phyloP scores from a whole-genome alignment of 192 early-diverging fungal species.

The Mortierella claussenii region DNA sequence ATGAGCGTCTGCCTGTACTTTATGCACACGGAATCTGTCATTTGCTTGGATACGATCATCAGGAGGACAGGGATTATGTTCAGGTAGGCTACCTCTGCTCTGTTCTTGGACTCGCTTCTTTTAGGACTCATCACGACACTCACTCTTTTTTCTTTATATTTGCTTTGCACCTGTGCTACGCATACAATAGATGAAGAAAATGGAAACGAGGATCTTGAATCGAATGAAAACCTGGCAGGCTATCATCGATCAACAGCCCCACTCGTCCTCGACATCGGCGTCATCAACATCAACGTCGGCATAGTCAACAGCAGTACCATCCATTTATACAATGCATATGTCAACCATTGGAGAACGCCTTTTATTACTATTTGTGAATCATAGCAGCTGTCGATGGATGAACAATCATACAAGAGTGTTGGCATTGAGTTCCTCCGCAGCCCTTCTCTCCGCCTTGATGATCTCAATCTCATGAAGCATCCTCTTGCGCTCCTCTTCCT shows the following conservation, averaged over 20 bases:
- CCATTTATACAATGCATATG: too few relatives aligned
- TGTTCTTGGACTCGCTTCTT: not conserved
- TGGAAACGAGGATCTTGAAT: not conserved
- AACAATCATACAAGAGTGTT: too few relatives aligned
- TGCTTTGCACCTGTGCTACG: not conserved
- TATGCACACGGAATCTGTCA: constrained; percentile 75
- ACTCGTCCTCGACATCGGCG: not conserved
- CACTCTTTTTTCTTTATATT: not conserved
- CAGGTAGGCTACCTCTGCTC: constrained; percentile 14
- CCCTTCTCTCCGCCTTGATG: constrained; percentile 36
- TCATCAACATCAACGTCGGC: too few relatives aligned
- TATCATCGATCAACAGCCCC: not conserved
- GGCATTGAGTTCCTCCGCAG: constrained; percentile 24
- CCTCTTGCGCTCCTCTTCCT: constrained; percentile 41
- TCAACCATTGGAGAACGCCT: too few relatives aligned
- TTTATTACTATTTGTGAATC: too few relatives aligned
- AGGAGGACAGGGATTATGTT: constrained; percentile 57
- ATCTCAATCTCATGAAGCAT: constrained; percentile 26
- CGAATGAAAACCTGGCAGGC: constrained; percentile 22
- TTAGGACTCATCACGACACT: not conserved
- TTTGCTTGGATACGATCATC: constrained; percentile 75
- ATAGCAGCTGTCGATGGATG: too few relatives aligned
- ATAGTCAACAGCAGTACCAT: too few relatives aligned
- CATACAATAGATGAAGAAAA: constrained; percentile 1
- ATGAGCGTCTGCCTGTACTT: constrained; percentile 63